These are phyloP conservation scores for Oryza punctata DNA, from an alignment of 176 grass and related monocot species.

Conservation along the genomic window DNA sequence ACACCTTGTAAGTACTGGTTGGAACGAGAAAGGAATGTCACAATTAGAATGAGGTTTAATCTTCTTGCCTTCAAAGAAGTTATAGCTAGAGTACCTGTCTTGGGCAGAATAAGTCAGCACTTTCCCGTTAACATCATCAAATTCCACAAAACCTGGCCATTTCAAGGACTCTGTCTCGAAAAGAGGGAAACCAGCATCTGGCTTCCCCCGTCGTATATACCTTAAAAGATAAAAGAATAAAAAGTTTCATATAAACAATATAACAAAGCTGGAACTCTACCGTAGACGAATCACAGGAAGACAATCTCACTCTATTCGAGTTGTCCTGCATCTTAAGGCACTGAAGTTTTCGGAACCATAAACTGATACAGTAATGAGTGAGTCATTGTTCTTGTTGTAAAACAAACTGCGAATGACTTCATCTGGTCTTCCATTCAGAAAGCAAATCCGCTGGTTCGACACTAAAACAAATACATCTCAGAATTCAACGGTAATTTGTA, in stretches of 20 bases:
- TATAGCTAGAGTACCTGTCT: constrained; percentile 50
- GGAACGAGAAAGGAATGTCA: constrained; percentile 32
- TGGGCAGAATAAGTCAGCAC: constrained; percentile 84
- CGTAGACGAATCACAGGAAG: neutral
- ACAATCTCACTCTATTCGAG: constrained; percentile 55
- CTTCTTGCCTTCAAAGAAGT: neutral
- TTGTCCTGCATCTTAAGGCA: constrained; percentile 61
- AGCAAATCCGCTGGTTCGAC: constrained; percentile 66
- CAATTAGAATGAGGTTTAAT: neutral
- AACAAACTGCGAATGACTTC: constrained; percentile 71
- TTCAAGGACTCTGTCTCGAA: constrained; percentile 75
- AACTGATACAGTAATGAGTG: constrained; percentile 67
- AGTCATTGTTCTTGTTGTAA: constrained; percentile 71
- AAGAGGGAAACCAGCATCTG: constrained; percentile 75
- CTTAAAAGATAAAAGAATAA: constrained; percentile 40
- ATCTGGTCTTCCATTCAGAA: constrained; percentile 74
- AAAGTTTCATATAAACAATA: neutral
- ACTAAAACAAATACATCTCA: constrained; percentile 42
- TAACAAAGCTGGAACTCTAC: neutral
- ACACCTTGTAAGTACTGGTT: constrained; percentile 82
- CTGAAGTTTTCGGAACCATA: constrained; percentile 65
- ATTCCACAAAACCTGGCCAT: constrained; percentile 86
- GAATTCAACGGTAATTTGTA: constrained; percentile 13
- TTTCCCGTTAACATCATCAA: constrained; percentile 89
- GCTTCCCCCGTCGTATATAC: constrained; percentile 69